Conservation (phyloP, 371 early-diverging fungal genomes). For the Rhizopus microsporus region DNA sequence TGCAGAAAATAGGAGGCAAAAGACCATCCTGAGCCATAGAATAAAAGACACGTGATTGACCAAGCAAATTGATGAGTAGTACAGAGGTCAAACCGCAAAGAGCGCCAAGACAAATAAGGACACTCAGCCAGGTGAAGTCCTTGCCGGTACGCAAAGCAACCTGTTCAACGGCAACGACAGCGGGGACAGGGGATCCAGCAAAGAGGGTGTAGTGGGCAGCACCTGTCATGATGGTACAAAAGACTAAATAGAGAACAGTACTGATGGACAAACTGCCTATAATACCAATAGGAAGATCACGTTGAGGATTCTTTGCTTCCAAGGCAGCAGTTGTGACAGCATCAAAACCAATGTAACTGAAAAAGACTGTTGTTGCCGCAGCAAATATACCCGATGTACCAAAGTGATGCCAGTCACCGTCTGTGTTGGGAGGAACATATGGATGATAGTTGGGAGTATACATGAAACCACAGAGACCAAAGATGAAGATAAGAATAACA, state of each 20-base stretch:
- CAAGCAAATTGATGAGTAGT: conserved; percentile 72
- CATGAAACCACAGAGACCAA: conserved; percentile 65
- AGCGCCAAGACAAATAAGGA: conserved; percentile 76
- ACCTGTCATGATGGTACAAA: conserved; percentile 74
- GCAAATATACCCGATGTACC: conserved; percentile 75
- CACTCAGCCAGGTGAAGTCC: conserved; percentile 63
- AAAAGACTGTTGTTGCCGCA: conserved; percentile 83
- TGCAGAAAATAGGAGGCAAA: conserved; percentile 70
- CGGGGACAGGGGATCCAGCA: conserved; percentile 58
- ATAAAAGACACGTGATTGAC: conserved; percentile 87
- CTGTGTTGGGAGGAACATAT: conserved; percentile 71
- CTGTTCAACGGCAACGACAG: conserved; percentile 63
- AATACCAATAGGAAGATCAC: conserved; percentile 89
- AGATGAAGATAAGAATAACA: conserved; percentile 80
- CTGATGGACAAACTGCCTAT: conserved; percentile 74
- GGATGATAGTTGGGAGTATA: conserved; percentile 73
- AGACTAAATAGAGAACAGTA: conserved; percentile 79
- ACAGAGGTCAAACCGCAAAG: conserved; percentile 80
- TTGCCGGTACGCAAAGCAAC: conserved; percentile 46
- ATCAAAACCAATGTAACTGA: conserved; percentile 91
- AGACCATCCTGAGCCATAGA: conserved; percentile 88
- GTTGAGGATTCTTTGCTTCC: conserved; percentile 80
- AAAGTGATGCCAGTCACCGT: conserved; percentile 56
- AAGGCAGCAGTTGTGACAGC: conserved; percentile 86
- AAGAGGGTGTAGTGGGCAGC: conserved; percentile 58